phyloP scores from a whole-genome alignment of 352 stramenopile species.

The Halophytophthora batemanensis region DNA sequence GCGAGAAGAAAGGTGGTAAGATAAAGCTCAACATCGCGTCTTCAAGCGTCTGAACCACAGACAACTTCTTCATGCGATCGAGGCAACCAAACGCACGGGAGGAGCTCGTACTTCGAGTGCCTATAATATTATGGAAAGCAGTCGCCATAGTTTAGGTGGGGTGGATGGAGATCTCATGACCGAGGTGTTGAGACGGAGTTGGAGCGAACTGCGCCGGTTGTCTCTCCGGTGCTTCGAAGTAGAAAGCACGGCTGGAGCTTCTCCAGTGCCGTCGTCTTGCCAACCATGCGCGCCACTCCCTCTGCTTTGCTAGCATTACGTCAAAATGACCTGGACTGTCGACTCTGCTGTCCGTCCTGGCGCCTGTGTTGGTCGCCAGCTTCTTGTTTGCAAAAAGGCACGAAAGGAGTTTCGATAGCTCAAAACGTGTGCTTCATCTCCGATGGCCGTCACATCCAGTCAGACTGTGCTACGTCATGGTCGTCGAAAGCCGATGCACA shows the following conservation, averaged over 20 bases:
- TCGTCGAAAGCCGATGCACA: slow-evolving; percentile 26
- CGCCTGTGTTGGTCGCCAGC: background rate
- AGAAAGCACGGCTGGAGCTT: no score
- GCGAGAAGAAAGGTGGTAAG: no score
- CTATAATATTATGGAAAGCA: slow-evolving; percentile 32
- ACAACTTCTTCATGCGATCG: slow-evolving; percentile 5
- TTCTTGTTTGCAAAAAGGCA: background rate
- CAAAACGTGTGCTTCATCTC: no score
- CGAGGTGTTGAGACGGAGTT: no score
- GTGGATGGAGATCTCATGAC: slow-evolving; percentile 6
- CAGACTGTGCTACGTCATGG: slow-evolving; percentile 23
- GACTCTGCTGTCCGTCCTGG: slow-evolving; percentile 4
- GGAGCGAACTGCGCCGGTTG: no score
- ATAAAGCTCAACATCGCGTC: no score
- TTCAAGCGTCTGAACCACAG: slow-evolving; percentile 1
- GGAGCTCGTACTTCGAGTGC: slow-evolving; percentile 4
- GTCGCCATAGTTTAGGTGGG: slow-evolving; percentile 21
- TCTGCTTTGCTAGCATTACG: background rate
- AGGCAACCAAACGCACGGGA: no score
- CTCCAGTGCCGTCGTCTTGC: no score
- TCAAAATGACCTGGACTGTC: slow-evolving; percentile 14
- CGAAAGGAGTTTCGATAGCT: background rate
- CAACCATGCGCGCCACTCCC: no score
- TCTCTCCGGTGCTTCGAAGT: no score
- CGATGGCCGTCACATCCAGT: background rate